Base-by-base conservation (phyloP, 352 stramenopile genomes). In the Globisporangium paddicum region DNA sequence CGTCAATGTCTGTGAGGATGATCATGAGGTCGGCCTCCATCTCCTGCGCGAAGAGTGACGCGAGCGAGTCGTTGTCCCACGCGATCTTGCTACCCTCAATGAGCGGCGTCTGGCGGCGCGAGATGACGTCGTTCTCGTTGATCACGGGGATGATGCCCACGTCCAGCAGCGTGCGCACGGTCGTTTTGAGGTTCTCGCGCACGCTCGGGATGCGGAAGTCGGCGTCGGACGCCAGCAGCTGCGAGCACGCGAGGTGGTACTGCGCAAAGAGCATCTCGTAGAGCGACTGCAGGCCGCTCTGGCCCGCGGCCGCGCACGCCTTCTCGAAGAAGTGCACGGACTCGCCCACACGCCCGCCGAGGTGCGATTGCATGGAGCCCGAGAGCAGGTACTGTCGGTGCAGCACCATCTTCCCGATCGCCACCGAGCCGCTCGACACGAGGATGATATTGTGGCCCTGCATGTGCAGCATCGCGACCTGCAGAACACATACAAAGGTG, bases 101-200 rank as follows among this genome's bases (percentile, higher is more conserved):
- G 10, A 94, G 66, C 46, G 84, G 84, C 55, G 71, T 79, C 53
- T 81, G 76, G 47, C 84, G 82, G 16, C 62, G 64, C 49, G 82
- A 82, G 57, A 94, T 90, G 45, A 94, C 79, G 64, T 94, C 84
- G 62, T 94, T 94, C 63, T 94, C 84, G 61, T 94, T 94, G 56
- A 94, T 87, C 16, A 94, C 72, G 0, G 84, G 84, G 64, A 94
- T 92, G 60, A 94, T 94, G 5, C 82, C 82, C 26, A 94, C 81
- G 44, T 89, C 77, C 38, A 94, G 63, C 50, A 94, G 69, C 26
- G 82, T 75, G 8, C 67, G 64, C 25, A 94, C 64, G 0, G 84
- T 90, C 19, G 68, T 70, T 56, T 86, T 76, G 46, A 94, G 61
- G 60, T 92, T 94, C 37, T 68, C 62, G 3, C 84, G 80, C 28